phyloP scores from a whole-genome alignment of 192 early-diverging fungal genomes.

The Haplosporangium gracile region DNA sequence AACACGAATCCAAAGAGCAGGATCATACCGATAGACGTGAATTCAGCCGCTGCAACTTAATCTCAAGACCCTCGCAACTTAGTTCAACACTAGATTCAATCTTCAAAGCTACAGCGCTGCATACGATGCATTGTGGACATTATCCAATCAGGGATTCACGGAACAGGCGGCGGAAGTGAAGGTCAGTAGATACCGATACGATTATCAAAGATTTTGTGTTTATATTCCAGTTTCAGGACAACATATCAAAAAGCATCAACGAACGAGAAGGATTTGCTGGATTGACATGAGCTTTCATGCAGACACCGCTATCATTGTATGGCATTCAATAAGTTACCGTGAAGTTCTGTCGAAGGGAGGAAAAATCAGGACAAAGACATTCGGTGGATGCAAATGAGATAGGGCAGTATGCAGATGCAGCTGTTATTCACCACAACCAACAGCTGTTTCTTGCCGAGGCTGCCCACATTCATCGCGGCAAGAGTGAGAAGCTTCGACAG shows the following conservation, averaged over 20 bases:
- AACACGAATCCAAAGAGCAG: constrained; percentile 7
- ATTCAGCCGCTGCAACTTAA: constrained; percentile 11
- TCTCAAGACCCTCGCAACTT: constrained; percentile 16
- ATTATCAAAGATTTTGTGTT: not conserved
- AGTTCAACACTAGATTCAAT: constrained; percentile 13
- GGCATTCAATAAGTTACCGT: not conserved
- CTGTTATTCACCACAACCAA: constrained; percentile 16
- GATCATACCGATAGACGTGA: constrained; percentile 11
- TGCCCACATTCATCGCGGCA: not conserved
- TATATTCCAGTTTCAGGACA: not conserved
- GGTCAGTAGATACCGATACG: constrained; percentile 4
- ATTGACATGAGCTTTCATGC: constrained; percentile 9
- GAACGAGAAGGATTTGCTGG: constrained; percentile 15
- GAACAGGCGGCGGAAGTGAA: constrained; percentile 18
- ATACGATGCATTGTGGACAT: constrained; percentile 16
- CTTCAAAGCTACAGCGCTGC: constrained; percentile 17
- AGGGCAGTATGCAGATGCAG: constrained; percentile 8
- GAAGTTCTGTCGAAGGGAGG: not conserved
- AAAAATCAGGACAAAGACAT: constrained; percentile 12
- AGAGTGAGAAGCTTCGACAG: constrained; percentile 13
- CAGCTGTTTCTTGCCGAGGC: constrained; percentile 10
- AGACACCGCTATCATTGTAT: constrained; percentile 9
- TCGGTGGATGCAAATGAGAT: not conserved
- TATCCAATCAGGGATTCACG: constrained; percentile 5
- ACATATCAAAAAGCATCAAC: constrained; percentile 10